Evolutionary conservation across 1,139 yeast species (phyloP).

Genomic region (Suhomyces ambrosiae): DNA sequence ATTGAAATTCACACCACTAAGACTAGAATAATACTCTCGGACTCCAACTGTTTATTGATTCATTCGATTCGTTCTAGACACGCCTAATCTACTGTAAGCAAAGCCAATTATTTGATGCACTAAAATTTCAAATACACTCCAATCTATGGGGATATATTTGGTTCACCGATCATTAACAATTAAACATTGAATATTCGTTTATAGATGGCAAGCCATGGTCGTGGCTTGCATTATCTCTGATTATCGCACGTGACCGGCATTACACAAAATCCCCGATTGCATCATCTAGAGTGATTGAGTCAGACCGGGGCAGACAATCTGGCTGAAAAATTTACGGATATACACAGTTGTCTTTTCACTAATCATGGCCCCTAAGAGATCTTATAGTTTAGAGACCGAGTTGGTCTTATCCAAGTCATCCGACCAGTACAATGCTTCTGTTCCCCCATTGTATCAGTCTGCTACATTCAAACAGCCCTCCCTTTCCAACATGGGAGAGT

Average conservation of each 20-base stretch:
- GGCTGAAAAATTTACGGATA: slow-evolving; percentile 8
- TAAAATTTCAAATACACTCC: too few relatives aligned
- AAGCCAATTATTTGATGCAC: too few relatives aligned
- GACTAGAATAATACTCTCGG: too few relatives aligned
- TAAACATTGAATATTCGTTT: too few relatives aligned
- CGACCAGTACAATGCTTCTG: slow-evolving; percentile 80
- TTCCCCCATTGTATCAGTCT: slow-evolving; percentile 87
- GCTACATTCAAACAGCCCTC: slow-evolving; percentile 90
- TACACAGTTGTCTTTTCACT: not conserved
- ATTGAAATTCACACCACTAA: too few relatives aligned
- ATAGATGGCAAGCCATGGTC: too few relatives aligned
- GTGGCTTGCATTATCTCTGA: not conserved
- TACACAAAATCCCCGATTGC: slow-evolving; percentile 11
- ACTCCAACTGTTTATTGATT: too few relatives aligned
- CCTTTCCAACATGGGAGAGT: slow-evolving; percentile 75
- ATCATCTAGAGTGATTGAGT: slow-evolving; percentile 16
- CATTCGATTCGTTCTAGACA: too few relatives aligned
- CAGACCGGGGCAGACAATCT: slow-evolving; percentile 5
- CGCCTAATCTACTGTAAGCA: too few relatives aligned
- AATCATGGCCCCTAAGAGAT: slow-evolving; percentile 29
- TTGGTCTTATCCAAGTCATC: slow-evolving; percentile 65
- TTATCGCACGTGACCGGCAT: slow-evolving; percentile 5
- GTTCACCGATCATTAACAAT: too few relatives aligned
- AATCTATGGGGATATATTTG: too few relatives aligned
- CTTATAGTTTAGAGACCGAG: slow-evolving; percentile 66